Base-by-base conservation (phyloP, 441 rosid genomes). In the Erysimum pusillum region DNA sequence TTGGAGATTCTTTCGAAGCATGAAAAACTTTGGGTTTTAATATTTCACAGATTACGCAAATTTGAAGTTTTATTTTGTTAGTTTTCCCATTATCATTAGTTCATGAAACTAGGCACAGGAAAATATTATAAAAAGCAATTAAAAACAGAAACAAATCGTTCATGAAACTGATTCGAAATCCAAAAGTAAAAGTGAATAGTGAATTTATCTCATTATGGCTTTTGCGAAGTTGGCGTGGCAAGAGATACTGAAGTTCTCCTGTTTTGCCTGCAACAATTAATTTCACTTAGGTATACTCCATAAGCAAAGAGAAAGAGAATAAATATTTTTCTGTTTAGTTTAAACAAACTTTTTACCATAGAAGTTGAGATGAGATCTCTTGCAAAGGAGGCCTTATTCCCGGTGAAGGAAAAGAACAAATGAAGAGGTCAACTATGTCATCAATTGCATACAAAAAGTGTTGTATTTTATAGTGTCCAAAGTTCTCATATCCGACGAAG, bases 151-250 rank as follows among this genome's bases (percentile, higher is more conserved):
- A 18, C 49, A 11, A 45, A 65, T 22, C n/a, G 5, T 15, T 34
- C 45, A 14, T 34, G 25, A 58, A 58, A 12, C 13, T 34, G 32
- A 20, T 41, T 22, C 12, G 7, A 48, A 14, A 63, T 4, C 10
- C 20, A 31, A n/a, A 49, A 46, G 56, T n/a, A 48, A 34, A 65
- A 31, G 7, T 3, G 12, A 9, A 48, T 2, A 32, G 42, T 15
- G 11, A 65, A 32, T 3, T 18, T 63, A 3, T 36, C 4, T 34
- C 79, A 58, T 71, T 73, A 69, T 20, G 51, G 78, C 87, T 92
- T 91, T 75, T 88, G 94, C 6, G 97, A 94, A 7, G 95, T 94
- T 14, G 98, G 98, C 98, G 92, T 94, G 45, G 97, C 98, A 22
- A 94, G 86, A 31, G 97, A 94, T 62, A 92, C 89, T 44, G 91